These are phyloP conservation scores for Saccharomycopsis hybrid DNA, from an alignment of 1,139 yeast species.

Conservation along the genomic window DNA sequence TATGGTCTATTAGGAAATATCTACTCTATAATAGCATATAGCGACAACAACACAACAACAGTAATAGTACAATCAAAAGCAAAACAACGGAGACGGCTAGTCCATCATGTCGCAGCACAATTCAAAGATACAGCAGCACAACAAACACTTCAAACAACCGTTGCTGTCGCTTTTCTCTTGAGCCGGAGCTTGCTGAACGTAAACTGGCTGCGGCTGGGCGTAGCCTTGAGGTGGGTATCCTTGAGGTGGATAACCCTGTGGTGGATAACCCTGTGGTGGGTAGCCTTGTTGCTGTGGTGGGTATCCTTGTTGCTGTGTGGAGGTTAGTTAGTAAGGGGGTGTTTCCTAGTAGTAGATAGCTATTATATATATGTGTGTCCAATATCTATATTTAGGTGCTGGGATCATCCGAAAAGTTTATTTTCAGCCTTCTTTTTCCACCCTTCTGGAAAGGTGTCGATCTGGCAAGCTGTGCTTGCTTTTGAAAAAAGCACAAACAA, in stretches of 20 bases:
- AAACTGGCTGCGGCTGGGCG: conserved; percentile 21
- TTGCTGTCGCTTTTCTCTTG: conserved; percentile 13
- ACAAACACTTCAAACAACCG: conserved; percentile 22
- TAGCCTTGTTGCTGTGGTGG: conserved; percentile 20
- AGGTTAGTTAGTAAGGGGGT: conserved; percentile 2
- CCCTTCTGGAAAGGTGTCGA: too few species aligned
- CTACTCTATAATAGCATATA: too few species aligned
- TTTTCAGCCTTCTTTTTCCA: too few species aligned
- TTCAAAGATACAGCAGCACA: conserved; percentile 21
- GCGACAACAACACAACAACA: not conserved
- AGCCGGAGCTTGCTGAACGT: conserved; percentile 22
- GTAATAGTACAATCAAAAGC: not conserved
- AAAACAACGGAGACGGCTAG: conserved; percentile 1
- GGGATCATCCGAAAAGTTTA: too few species aligned
- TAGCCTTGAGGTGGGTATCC: conserved; percentile 21
- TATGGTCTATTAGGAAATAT: too few species aligned
- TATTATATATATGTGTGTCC: too few species aligned
- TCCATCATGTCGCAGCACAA: conserved; percentile 22
- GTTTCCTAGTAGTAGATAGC: not conserved
- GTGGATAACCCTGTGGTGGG: conserved; percentile 21
- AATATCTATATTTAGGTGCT: too few species aligned
- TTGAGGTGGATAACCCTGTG: conserved; percentile 19
- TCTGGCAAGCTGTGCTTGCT: too few species aligned
- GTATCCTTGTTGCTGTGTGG: conserved; percentile 19
- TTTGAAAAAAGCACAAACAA: too few species aligned